Base-by-base conservation (phyloP, 306 rosid genomes). In the Acacia acuminata region DNA sequence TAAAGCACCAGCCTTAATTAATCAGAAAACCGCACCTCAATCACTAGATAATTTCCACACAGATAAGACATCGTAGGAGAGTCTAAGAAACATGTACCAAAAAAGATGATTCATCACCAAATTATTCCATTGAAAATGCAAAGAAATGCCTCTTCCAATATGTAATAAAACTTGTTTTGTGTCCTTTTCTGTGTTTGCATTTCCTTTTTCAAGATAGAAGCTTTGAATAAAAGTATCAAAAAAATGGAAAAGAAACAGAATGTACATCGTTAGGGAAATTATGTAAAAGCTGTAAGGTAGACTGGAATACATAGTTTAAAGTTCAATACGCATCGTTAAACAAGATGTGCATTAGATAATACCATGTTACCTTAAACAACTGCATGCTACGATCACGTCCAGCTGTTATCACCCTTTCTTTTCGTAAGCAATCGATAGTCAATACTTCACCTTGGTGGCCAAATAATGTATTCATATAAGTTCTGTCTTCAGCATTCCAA, bases 401-500 rank as follows among this genome's bases (percentile, higher is more conserved):
- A 76, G 87, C 94, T 3, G 96, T 72, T 71, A 96, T 84, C 16
- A 94, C 86, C 86, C 99, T 89, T 86, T 96, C 99, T 87, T 91
- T 96, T 22, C 94, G 92, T 80, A 94, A 86, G 84, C 94, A 96
- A 86, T 96, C 99, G 55, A 96, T 87, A 64, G 77, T 58, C 75
- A 94, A 56, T 73, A 96, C 81, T 85, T 94, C 99, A 82, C 98
- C 91, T 81, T 96, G 97, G 86, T 96, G 99, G 72, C 99, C 99
- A 86, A 88, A 94, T 82, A 96, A 81, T 70, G 98, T 92, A 80
- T 69, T 90, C 89, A 96, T 90, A 72, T 96, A 94, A 47, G 99
- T 87, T 88, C 98, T 88, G 82, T 92, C 99, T 75, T 94, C 99
- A 47, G 89, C 99, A 84, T 96, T 96, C 99, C 99, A 96, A 89